phyloP scores from a whole-genome alignment of 345 rosid genomes.

The Cardamine chenopodiifolia region DNA sequence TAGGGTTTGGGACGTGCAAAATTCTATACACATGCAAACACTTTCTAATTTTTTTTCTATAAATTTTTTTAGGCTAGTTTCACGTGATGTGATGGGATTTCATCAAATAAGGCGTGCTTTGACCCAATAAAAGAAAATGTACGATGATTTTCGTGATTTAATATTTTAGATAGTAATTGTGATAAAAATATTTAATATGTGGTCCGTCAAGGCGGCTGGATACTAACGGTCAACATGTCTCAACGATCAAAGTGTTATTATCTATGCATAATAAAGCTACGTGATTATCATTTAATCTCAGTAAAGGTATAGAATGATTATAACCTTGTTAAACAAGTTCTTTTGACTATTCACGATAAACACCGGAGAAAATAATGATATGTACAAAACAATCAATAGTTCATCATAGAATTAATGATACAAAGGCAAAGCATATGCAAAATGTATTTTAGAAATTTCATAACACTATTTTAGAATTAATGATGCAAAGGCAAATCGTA shows the following conservation, averaged over 20 bases:
- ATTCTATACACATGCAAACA: conserved; percentile 30
- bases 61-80: neutral
- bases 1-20: conserved; percentile 12
- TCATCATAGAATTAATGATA: neutral
- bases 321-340: neutral
- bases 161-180: neutral
- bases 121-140: conserved; percentile 22
- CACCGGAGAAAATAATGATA: neutral
- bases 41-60: neutral
- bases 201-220: conserved; percentile 46
- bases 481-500: no score
- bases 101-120: conserved; percentile 44
- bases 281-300: conserved; percentile 8
- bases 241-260: conserved; percentile 7
- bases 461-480: no score
- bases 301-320: neutral
- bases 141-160: neutral
- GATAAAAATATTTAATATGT: conserved; percentile 4
- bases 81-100: conserved; percentile 26
- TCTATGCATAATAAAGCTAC: conserved; percentile 3
- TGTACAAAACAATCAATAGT: neutral
- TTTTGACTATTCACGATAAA: neutral
- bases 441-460: no score
- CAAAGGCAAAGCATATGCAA: neutral
- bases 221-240: conserved; percentile 39